Evolutionary conservation across 768 basidiomycete genomes (phyloP).

Genomic region (Kwoniella shandongensis): DNA sequence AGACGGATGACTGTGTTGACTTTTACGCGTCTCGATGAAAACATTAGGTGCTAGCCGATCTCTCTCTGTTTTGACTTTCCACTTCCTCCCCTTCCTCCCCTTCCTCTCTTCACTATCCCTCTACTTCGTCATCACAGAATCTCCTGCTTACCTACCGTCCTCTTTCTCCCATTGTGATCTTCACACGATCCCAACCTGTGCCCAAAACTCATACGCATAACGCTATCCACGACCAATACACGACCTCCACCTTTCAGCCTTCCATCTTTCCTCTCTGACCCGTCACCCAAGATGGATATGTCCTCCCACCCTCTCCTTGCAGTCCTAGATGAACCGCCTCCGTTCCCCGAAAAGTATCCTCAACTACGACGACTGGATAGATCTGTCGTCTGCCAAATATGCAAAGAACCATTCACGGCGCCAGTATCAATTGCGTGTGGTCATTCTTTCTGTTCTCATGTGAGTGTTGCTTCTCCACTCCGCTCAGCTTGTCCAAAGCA

Average conservation of each 20-base stretch:
- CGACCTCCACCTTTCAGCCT: background rate
- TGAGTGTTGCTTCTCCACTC: conserved; percentile 12
- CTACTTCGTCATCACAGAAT: background rate
- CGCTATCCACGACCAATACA: background rate
- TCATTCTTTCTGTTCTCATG: conserved; percentile 69
- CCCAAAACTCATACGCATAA: background rate
- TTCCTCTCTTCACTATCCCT: background rate
- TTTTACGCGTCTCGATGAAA: conserved; percentile 15
- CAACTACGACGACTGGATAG: conserved; percentile 67
- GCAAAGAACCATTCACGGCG: conserved; percentile 69
- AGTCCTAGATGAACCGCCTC: conserved; percentile 62
- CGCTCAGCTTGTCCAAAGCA: conserved; percentile 40
- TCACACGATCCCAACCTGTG: too few species aligned
- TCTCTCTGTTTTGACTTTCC: background rate
- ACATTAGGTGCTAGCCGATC: conserved; percentile 10
- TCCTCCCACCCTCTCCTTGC: conserved; percentile 36
- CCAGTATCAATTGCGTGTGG: conserved; percentile 75
- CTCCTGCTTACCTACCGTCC: too few species aligned
- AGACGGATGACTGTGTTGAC: background rate
- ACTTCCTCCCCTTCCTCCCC: background rate
- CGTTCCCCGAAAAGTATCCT: conserved; percentile 62
- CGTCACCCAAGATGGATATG: conserved; percentile 16
- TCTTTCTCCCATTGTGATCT: too few species aligned
- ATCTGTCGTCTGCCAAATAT: conserved; percentile 71
- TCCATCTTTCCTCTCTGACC: background rate